These are phyloP conservation scores for Brettanomyces bruxellensis DNA, from an alignment of 805 yeast species.

Conservation along the genomic window DNA sequence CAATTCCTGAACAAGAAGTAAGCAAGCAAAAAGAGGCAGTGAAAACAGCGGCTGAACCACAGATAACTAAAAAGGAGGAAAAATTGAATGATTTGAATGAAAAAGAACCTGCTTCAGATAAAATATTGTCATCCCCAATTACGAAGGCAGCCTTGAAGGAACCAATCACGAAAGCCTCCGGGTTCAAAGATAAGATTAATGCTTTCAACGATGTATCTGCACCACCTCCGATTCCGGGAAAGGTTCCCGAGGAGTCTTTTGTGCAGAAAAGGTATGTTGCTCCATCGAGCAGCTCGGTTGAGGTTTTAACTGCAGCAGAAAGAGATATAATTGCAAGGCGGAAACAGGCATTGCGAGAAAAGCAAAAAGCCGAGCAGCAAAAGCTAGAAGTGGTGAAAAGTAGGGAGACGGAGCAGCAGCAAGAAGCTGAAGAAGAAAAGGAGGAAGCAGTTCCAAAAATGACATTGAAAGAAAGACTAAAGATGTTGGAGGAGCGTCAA, in stretches of 20 bases:
- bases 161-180: slow-evolving; percentile 2
- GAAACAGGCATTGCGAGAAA: slow-evolving; percentile 7
- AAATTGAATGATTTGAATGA: not conserved
- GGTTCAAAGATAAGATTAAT: slow-evolving; percentile 39
- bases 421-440: slow-evolving; percentile 17
- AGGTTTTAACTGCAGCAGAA: slow-evolving; percentile 36
- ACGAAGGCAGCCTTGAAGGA: not conserved
- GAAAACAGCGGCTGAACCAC: too few species aligned
- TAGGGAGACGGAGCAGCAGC: slow-evolving; percentile 10
- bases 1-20: too few species aligned
- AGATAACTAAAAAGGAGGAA: not conserved
- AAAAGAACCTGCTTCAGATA: not conserved
- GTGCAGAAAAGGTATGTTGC: slow-evolving; percentile 48
- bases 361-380: slow-evolving; percentile 1
- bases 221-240: slow-evolving; percentile 29
- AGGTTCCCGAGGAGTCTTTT: slow-evolving; percentile 29
- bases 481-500: slow-evolving; percentile 72
- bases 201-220: slow-evolving; percentile 37
- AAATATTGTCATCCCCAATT: not conserved
- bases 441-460: slow-evolving; percentile 62
- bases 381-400: slow-evolving; percentile 5
- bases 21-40: too few species aligned
- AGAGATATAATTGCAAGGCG: slow-evolving; percentile 3
- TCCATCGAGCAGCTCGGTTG: slow-evolving; percentile 49
- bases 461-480: slow-evolving; percentile 82